These are phyloP conservation scores for Tolypocladium pustulatum DNA, from an alignment of 2,329 filamentous ascomycete genomes.

Conservation along the genomic window DNA sequence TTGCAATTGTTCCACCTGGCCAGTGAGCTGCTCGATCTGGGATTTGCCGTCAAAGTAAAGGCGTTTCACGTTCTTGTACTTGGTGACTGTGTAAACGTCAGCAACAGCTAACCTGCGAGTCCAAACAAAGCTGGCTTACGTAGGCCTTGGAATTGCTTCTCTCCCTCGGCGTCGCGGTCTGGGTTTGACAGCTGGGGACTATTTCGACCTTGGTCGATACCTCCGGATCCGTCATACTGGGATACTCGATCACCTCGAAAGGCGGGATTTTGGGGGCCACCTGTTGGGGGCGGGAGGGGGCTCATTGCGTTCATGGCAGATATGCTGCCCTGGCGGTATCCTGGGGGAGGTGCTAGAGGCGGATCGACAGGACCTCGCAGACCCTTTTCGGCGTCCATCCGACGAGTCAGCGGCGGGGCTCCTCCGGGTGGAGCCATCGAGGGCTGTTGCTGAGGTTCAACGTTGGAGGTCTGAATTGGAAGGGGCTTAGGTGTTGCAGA, in stretches of 20 bases:
- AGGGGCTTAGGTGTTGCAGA: conserved; percentile 15
- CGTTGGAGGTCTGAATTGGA: conserved; percentile 16
- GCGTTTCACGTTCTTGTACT: conserved; percentile 97
- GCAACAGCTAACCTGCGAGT: background rate
- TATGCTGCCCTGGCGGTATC: conserved; percentile 40
- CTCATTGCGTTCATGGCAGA: conserved; percentile 31
- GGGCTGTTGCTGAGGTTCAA: conserved; percentile 21
- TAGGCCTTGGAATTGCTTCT: conserved; percentile 48
- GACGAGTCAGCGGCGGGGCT: conserved; percentile 31
- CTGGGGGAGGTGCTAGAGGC: conserved; percentile 35
- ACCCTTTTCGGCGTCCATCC: conserved; percentile 39
- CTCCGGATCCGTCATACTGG: conserved; percentile 33
- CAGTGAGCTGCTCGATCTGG: conserved; percentile 79
- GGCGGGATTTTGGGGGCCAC: conserved; percentile 17
- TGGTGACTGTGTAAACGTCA: conserved; percentile 52
- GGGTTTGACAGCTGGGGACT: conserved; percentile 42
- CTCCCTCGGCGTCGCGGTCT: conserved; percentile 34
- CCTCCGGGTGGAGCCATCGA: conserved; percentile 37
- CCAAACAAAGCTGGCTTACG: conserved; percentile 26
- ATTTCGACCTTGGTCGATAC: conserved; percentile 37
- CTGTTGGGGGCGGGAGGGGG: conserved; percentile 28
- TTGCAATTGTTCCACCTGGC: conserved; percentile 86
- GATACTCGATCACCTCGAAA: conserved; percentile 29
- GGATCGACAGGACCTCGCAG: conserved; percentile 31
- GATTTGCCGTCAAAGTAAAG: conserved; percentile 94